Conservation (phyloP, 2,329 filamentous ascomycete species). For the Fusarium drepaniforme region DNA sequence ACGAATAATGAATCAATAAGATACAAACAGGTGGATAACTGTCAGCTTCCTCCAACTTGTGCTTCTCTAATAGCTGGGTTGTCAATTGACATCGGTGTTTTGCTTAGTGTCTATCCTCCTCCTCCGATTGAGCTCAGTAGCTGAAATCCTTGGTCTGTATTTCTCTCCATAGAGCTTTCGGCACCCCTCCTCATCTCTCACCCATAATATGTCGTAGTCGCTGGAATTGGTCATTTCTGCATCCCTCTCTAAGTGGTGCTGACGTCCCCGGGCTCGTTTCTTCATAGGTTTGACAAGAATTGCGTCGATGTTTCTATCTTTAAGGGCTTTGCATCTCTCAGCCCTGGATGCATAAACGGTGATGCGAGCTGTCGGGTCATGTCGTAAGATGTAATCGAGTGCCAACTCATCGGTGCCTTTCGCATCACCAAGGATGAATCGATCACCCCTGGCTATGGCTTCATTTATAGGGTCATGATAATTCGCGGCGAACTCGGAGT, state of each 20-base stretch:
- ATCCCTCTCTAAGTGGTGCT: not conserved
- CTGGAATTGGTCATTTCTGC: not conserved
- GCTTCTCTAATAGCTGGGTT: not conserved
- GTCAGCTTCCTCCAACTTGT: not conserved
- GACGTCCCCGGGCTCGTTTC: not conserved
- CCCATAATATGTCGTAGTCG: not conserved
- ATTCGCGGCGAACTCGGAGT: not conserved
- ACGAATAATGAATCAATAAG: too few species aligned
- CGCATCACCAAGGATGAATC: not conserved
- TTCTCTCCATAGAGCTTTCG: not conserved
- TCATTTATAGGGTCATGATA: not conserved
- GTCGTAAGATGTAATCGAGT: not conserved
- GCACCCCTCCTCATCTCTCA: not conserved
- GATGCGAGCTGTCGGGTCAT: not conserved
- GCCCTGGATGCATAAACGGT: conserved; percentile 2
- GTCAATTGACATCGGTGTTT: not conserved
- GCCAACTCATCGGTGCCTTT: not conserved
- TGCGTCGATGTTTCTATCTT: not conserved
- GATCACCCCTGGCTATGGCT: not conserved
- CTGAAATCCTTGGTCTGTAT: not conserved
- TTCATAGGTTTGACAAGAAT: not conserved
- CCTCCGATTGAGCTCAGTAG: not conserved
- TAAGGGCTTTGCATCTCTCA: not conserved
- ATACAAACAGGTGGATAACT: too few species aligned
- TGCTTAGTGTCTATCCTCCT: not conserved